Evolutionary conservation across 495 filamentous ascomycete species (phyloP), one percentile per base, ranked within the genome.

Genomic region (Trichoderma parareesei): DNA sequence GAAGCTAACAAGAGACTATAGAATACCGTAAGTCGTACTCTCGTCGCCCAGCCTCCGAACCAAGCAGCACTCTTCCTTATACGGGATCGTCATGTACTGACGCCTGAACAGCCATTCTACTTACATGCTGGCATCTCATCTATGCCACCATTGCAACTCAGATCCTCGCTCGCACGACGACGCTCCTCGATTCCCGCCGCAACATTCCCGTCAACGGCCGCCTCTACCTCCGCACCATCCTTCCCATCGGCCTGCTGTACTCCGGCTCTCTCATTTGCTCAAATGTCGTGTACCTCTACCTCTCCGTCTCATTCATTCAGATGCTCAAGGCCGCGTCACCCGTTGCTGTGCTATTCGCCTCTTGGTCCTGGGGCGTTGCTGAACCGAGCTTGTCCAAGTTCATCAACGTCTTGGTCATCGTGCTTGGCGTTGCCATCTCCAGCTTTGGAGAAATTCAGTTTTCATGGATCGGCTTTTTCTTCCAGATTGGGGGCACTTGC

Each of bases 271-370:
- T 92, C 67, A 88, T 91, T 64, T 90, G 84, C 76, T 85, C 85
- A 65, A 91, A 90, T 75, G 74, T 88, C 65, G 84, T 87, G 14
- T 92, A 91, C 72, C 77, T 92, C 33, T 90, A 91, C 73, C 79
- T 91, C 16, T 87, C 82, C 68, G 88, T 92, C 5, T 80, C 87
- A 37, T 92, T 92, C 74, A 90, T 91, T 69, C 89, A 92, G 76
- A 91, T 92, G 88, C 81, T 91, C 66, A 92, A 92, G 83, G 86
- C 89, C 63, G 81, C 82, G 27, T 87, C 84, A 10, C 88, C 89
- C 37, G 88, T 88, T 16, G 82, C 84, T 35, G 86, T 89, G 63
- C 81, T 92, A 42, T 73, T 91, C 44, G 80, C 78, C 13, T 81
- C 80, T 49, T 93, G 88, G 88, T 68, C 73, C 57, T 85, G 90